Base-by-base conservation (phyloP, 805 yeast species). In the Pichia scutulata region DNA sequence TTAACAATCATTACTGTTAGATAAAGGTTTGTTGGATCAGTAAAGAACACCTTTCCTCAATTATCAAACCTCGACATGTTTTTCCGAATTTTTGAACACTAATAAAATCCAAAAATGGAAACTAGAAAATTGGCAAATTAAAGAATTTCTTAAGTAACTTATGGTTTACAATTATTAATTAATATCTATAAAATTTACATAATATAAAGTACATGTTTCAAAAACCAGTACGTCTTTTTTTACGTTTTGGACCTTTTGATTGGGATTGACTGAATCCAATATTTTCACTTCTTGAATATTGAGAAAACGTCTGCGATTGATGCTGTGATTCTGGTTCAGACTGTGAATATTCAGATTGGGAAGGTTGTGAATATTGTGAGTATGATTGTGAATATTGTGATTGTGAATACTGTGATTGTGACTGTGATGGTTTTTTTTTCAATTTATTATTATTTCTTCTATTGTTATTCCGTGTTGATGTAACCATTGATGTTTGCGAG, bases 191-290 rank as follows among this genome's bases (percentile, higher is more conserved):
- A 40, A 19, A 12, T 2, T 7, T 19, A 45, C 18, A 37, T 19
- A 30, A 21, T 4, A 18, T 36, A 23, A 8, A 37, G 7, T 7
- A 7, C 8, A 19, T 28, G 14, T 6, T 6, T 46, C 22, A 41
- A 24, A 40, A 45, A 8, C 47, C 44, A 9, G 45, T 9, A 22
- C 33, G 47, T 47, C 44, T 44, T 40, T 44, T 30, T 28, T 47
- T 53, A n/a, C 37, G 41, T 25, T 44, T 48, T 26, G 52, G 37
- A 2, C 44, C 48, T 23, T 26, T 44, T 8, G 46, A 37, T 26
- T 33, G 43, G 25, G 49, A 37, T 46, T 26, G 46, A 39, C 39
- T 25, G 23, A 42, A n/a, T 9, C 45, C 26, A 10, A 22, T 18
- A 19, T 8, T 21, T 21, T 49, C 22, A 42, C 28, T 44, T 45